A percentile compares a stretch with the other conserved stretches of the same genome.
These are phyloP conservation scores for Metschnikowia colocasiae DNA, from an alignment of 805 yeast species.

Conservation along the genomic window DNA sequence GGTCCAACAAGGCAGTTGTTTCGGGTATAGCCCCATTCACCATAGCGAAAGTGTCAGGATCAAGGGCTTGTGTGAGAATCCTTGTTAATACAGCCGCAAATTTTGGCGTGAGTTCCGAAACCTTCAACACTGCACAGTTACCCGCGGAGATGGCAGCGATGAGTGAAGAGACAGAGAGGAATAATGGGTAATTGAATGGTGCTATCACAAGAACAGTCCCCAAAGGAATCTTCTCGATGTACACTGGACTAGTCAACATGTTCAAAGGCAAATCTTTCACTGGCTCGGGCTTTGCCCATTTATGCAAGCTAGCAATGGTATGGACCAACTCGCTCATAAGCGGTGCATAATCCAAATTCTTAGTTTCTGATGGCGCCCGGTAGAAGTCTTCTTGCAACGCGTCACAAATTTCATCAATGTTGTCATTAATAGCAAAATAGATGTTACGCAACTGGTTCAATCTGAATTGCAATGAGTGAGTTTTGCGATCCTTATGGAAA, in stretches of 20 bases:
- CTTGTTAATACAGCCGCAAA: slow-evolving; percentile 55
- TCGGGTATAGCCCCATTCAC: slow-evolving; percentile 73
- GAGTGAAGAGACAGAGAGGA: slow-evolving; percentile 60
- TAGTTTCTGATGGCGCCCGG: slow-evolving; percentile 61
- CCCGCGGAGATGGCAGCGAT: slow-evolving; percentile 85
- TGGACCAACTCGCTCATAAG: slow-evolving; percentile 53
- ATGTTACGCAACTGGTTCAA: slow-evolving; percentile 62
- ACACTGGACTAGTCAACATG: slow-evolving; percentile 21
- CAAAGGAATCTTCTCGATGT: slow-evolving; percentile 28
- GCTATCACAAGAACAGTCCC: slow-evolving; percentile 73
- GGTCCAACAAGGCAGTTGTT: slow-evolving; percentile 46
- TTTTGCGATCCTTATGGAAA: slow-evolving; percentile 44
- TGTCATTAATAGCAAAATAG: slow-evolving; percentile 60
- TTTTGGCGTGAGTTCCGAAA: slow-evolving; percentile 67
- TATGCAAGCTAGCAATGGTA: slow-evolving; percentile 55
- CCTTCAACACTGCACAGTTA: slow-evolving; percentile 73
- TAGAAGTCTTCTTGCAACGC: slow-evolving; percentile 68
- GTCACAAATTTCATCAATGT: slow-evolving; percentile 48
- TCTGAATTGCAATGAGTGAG: slow-evolving; percentile 52
- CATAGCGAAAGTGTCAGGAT: slow-evolving; percentile 51
- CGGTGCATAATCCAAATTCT: slow-evolving; percentile 52
- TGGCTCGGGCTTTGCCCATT: slow-evolving; percentile 55
- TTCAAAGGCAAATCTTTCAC: slow-evolving; percentile 37
- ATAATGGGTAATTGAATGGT: slow-evolving; percentile 79
- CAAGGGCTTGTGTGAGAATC: slow-evolving; percentile 51